Conservation (phyloP, 345 rosid species). For the Cardamine chenopodiifolia region DNA sequence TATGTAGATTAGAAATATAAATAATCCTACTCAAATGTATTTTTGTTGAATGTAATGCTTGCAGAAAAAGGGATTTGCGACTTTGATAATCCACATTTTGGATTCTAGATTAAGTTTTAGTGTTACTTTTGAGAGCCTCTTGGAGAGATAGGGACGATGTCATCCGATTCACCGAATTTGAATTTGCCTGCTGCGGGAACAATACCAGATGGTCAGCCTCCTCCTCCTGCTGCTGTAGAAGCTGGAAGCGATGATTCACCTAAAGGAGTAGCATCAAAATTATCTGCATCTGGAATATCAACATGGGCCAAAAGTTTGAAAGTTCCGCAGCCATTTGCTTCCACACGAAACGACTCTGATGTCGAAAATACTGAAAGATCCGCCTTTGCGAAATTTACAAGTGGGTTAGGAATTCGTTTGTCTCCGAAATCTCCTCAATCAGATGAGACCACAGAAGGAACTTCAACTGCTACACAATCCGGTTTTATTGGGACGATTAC, state of each 20-base stretch:
- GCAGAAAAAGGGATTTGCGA: conserved; percentile 23
- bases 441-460: conserved; percentile 54
- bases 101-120: conserved; percentile 10
- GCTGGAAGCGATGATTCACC: conserved; percentile 48
- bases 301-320: conserved; percentile 78
- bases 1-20: not conserved
- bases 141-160: conserved; percentile 18
- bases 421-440: conserved; percentile 71
- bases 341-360: conserved; percentile 51
- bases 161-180: conserved; percentile 52
- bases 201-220: conserved; percentile 48
- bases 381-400: conserved; percentile 73
- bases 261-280: conserved; percentile 58
- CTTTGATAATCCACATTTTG: conserved; percentile 10
- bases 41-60: conserved; percentile 5
- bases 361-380: conserved; percentile 60
- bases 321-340: conserved; percentile 67
- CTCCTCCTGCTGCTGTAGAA: conserved; percentile 42
- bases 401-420: conserved; percentile 65
- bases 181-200: conserved; percentile 47
- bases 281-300: conserved; percentile 60
- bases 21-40: not conserved
- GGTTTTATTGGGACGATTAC: conserved; percentile 75
- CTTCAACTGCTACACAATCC: conserved; percentile 52
- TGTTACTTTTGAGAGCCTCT: conserved; percentile 3